phyloP scores from a whole-genome alignment of 805 yeast genomes.

The Candida verbasci region DNA sequence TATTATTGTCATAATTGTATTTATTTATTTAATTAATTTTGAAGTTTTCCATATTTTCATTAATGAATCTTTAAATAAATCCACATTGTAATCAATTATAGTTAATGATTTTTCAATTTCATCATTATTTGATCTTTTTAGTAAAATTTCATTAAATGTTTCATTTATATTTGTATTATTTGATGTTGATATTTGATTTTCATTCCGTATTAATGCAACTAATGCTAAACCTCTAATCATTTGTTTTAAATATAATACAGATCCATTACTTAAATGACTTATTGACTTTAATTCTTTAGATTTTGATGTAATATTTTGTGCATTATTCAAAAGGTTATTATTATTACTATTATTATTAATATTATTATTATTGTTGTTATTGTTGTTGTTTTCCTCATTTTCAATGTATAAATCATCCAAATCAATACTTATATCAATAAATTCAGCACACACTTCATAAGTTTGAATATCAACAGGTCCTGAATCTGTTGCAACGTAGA shows the following conservation, averaged over 20 bases:
- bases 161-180: conserved; percentile 12
- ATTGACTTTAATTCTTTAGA: conserved; percentile 54
- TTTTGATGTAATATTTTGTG: no score
- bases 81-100: conserved; percentile 84
- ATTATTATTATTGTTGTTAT: no score
- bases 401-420: conserved; percentile 63
- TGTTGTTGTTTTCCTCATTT: conserved; percentile 9
- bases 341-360: conserved; percentile 12
- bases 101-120: conserved; percentile 43
- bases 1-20: neutral
- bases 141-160: conserved; percentile 2
- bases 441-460: conserved; percentile 95
- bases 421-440: conserved; percentile 91
- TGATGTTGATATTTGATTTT: conserved; percentile 22
- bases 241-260: conserved; percentile 77
- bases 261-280: conserved; percentile 76
- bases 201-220: conserved; percentile 78
- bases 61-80: conserved; percentile 69
- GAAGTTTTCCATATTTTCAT: conserved; percentile 65
- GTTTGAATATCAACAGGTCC: conserved; percentile 94
- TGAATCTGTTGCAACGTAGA: conserved; percentile 93
- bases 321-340: neutral
- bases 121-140: conserved; percentile 1
- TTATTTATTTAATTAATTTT: conserved; percentile 8
- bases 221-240: conserved; percentile 92